A percentile compares a stretch with the other conserved stretches of the same genome.
phyloP scores from a whole-genome alignment of 306 rosid species.

The peach (Prunus persica) region DNA sequence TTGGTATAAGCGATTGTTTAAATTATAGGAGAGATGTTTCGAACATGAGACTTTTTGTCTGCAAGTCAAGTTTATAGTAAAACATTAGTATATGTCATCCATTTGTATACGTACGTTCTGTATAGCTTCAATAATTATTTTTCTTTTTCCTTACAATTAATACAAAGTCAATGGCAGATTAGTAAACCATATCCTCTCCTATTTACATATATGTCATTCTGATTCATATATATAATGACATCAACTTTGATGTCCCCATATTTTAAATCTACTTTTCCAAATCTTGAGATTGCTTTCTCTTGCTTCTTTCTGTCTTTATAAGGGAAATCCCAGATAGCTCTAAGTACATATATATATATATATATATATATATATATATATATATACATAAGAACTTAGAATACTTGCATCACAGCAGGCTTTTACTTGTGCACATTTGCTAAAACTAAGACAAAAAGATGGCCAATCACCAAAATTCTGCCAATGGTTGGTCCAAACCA shows the following conservation, averaged over 20 bases:
- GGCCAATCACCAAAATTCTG: constrained; percentile 9
- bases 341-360: too few relatives aligned
- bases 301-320: not conserved
- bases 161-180: not conserved
- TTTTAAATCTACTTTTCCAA: not conserved
- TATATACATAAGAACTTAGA: not conserved
- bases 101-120: too few relatives aligned
- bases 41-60: too few relatives aligned
- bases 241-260: not conserved
- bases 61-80: too few relatives aligned
- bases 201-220: not conserved
- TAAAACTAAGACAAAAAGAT: not conserved
- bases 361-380: too few relatives aligned
- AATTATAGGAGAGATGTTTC: too few relatives aligned
- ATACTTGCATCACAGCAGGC: not conserved
- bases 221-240: not conserved
- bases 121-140: too few relatives aligned
- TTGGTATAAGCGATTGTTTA: too few relatives aligned
- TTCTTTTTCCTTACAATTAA: not conserved
- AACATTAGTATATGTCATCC: too few relatives aligned
- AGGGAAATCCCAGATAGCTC: not conserved
- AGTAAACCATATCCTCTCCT: not conserved
- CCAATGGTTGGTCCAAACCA: constrained; percentile 13
- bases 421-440: not conserved
- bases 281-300: not conserved